phyloP scores from a whole-genome alignment of 78 protist genomes.

The Carpediemonas membranifera region DNA sequence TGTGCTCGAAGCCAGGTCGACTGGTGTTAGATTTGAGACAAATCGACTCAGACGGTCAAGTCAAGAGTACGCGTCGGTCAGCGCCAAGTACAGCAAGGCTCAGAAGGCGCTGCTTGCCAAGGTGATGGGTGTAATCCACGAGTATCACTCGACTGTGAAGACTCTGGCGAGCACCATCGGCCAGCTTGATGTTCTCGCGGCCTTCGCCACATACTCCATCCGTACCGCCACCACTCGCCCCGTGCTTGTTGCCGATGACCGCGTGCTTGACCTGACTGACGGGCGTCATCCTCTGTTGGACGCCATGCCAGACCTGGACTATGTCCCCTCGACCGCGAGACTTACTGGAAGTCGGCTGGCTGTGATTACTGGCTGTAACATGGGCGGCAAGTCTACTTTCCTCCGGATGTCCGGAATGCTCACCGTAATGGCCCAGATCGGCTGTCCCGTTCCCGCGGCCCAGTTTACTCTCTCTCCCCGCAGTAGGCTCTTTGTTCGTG shows the following conservation, averaged over 20 bases:
- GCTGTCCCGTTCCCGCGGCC: constrained; percentile 79
- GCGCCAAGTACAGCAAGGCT: background rate
- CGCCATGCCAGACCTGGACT: background rate
- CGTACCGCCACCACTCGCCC: background rate
- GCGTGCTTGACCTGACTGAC: background rate
- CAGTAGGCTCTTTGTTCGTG: constrained; percentile 5
- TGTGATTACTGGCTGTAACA: constrained; percentile 62
- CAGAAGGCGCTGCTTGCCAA: background rate
- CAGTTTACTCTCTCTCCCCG: background rate
- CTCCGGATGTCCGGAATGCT: constrained; percentile 65
- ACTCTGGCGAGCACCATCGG: background rate
- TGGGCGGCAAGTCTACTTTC: constrained; percentile 71
- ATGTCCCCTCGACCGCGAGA: background rate
- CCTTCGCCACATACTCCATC: background rate
- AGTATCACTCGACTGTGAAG: background rate
- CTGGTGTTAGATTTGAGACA: background rate
- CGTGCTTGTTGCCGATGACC: background rate
- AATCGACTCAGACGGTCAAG: background rate
- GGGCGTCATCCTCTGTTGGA: background rate
- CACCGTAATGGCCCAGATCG: constrained; percentile 91
- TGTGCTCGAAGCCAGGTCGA: background rate
- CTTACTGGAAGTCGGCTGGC: background rate
- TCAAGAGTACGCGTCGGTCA: background rate
- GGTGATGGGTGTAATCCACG: background rate
- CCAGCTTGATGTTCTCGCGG: background rate